These are phyloP conservation scores for Setaria viridis DNA, from an alignment of 202 grass and related monocot species.

Conservation along the genomic window DNA sequence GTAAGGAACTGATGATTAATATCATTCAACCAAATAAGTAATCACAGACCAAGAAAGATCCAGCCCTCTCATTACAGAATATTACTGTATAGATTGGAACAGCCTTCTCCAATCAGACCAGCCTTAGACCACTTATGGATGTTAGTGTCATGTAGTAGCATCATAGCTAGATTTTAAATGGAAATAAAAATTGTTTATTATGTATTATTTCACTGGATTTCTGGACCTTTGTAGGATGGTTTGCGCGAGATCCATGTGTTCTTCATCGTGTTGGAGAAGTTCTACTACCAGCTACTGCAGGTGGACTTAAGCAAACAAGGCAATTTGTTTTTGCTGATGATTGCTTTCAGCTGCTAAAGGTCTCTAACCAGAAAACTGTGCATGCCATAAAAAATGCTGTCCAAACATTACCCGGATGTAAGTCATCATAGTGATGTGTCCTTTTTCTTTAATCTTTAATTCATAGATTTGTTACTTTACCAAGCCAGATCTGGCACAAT, in stretches of 20 bases:
- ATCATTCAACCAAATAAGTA: constrained; percentile 29
- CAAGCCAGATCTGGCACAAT: constrained; percentile 17
- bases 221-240: constrained; percentile 70
- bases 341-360: constrained; percentile 75
- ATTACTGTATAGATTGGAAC: constrained; percentile 29
- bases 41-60: constrained; percentile 3
- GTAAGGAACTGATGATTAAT: background rate
- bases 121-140: constrained; percentile 5
- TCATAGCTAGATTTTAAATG: constrained; percentile 1
- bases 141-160: background rate
- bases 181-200: constrained; percentile 23
- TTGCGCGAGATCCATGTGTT: constrained; percentile 82
- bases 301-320: constrained; percentile 66
- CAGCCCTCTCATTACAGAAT: constrained; percentile 18
- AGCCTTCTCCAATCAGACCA: constrained; percentile 11
- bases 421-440: constrained; percentile 42
- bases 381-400: constrained; percentile 79
- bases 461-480: constrained; percentile 22
- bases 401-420: constrained; percentile 79
- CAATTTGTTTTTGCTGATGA: constrained; percentile 88
- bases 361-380: constrained; percentile 77
- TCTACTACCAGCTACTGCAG: constrained; percentile 65
- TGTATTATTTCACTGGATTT: constrained; percentile 43
- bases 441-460: constrained; percentile 38
- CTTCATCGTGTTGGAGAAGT: constrained; percentile 75